A percentile compares a stretch with the other conserved stretches of the same genome.
Conservation (phyloP, 176 grass and related monocot species). For the Triticum urartu region DNA sequence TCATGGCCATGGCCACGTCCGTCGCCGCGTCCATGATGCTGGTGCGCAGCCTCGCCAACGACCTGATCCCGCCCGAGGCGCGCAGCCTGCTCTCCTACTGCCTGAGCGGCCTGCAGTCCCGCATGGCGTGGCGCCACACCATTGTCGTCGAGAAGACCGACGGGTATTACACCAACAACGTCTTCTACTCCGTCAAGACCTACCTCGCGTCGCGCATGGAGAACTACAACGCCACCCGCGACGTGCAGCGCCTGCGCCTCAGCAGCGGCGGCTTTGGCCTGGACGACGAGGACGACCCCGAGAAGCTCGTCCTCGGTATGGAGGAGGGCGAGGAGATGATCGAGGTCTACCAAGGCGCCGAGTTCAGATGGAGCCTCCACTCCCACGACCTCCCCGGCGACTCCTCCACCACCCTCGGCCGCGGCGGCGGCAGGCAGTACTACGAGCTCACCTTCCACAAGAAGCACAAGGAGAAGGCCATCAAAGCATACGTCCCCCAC, state of each 20-base stretch:
- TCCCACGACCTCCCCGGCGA: neutral
- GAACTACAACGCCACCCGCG: neutral
- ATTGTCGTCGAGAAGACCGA: neutral
- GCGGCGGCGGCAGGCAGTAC: neutral
- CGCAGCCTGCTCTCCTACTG: neutral
- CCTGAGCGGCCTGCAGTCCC: neutral
- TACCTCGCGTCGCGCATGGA: neutral
- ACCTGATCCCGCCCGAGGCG: neutral
- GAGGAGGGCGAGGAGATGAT: neutral
- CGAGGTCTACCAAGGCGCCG: neutral
- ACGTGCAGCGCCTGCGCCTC: neutral
- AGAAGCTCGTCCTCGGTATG: neutral
- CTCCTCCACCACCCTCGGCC: neutral
- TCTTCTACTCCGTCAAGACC: neutral
- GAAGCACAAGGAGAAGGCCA: neutral
- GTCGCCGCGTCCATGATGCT: neutral
- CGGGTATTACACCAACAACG: neutral
- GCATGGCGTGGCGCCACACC: neutral
- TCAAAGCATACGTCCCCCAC: neutral
- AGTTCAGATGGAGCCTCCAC: neutral
- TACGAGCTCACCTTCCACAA: neutral
- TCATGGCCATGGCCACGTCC: neutral
- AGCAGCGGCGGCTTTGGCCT: neutral
- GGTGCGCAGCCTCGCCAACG: neutral
- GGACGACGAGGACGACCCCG: neutral